These are phyloP conservation scores for Erodium moschatum DNA, from an alignment of 441 rosid species.

Conservation along the genomic window DNA sequence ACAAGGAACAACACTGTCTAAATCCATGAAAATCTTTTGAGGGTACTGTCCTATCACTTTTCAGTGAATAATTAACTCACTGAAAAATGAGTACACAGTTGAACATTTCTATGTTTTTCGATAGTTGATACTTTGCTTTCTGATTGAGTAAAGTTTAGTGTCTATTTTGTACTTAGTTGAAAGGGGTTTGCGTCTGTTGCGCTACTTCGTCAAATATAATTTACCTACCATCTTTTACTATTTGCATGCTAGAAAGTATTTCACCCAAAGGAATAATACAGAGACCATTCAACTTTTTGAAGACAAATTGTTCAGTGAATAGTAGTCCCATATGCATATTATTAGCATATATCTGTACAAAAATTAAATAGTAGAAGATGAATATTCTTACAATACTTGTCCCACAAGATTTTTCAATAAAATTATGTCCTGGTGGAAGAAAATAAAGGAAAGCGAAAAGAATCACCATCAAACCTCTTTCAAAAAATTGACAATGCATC, in stretches of 20 bases:
- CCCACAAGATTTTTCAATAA: slow-evolving; percentile 1
- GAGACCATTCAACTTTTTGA: neutral
- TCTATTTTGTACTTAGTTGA: neutral
- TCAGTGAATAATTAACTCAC: neutral
- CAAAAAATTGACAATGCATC: neutral
- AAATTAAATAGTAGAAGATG: neutral
- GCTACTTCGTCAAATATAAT: neutral
- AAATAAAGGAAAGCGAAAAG: neutral
- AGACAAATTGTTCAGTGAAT: neutral
- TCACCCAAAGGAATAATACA: neutral
- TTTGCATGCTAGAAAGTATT: neutral
- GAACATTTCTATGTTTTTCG: neutral
- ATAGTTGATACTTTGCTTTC: neutral
- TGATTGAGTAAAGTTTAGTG: neutral
- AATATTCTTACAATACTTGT: neutral
- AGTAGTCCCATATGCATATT: neutral
- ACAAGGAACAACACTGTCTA: neutral
- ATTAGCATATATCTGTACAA: neutral
- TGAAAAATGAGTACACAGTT: slow-evolving; percentile 6
- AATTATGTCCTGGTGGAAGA: neutral
- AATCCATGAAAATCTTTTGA: slow-evolving; percentile 3
- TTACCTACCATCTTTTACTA: neutral
- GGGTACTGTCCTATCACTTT: neutral
- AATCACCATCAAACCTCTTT: neutral
- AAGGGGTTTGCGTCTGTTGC: neutral